Evolutionary conservation across 1,139 yeast species (phyloP), one percentile per base, ranked within the genome.

Genomic region (Sugiyamaella pinicola): DNA sequence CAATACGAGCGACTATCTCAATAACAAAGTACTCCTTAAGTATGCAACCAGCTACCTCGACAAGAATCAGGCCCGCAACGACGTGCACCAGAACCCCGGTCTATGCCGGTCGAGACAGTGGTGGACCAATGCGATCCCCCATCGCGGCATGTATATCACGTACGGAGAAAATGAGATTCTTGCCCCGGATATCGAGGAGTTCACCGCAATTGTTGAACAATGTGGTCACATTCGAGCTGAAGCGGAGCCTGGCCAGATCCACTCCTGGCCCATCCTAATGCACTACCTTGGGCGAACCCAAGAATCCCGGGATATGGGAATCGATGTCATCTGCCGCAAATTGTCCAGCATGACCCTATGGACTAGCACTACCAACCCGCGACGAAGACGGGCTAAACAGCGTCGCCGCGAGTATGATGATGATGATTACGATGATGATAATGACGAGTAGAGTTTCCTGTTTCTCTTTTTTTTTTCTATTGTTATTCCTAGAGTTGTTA

Each of bases 121-220:
- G 62, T 77, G 80, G 80, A 55, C 64, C n/a, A 59, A 61, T 4
- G 73, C 77, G 4, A 62, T 74, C 31, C 80, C 80, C 0, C 57
- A 58, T 12, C 57, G 59, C 4, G 64, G 64, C 10, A 58, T 70
- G 4, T 63, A 72, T 12, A 48, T 76, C 7, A 60, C 67, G n/a
- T 74, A 69, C 61, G 80, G 81, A 4, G 64, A 64, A 13, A 67
- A 68, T 24, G 81, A 77, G 57, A 61, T 67, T 8, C 64, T 73
- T 49, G 64, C 69, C 6, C 55, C 61, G 0, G 77, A 75, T 37
- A 71, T 76, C 34, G 70, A 67, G 42, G 63, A 64, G 26, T 65
- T 78, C 24, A 54, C 60, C 21, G 39, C 52, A 31, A 39, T 53
- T 2, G 43, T 66, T 6, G 47, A 57, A 22, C 54, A 52, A 15